Conservation (phyloP, 2,329 filamentous ascomycete species). For the Arthrinium phaeospermum region DNA sequence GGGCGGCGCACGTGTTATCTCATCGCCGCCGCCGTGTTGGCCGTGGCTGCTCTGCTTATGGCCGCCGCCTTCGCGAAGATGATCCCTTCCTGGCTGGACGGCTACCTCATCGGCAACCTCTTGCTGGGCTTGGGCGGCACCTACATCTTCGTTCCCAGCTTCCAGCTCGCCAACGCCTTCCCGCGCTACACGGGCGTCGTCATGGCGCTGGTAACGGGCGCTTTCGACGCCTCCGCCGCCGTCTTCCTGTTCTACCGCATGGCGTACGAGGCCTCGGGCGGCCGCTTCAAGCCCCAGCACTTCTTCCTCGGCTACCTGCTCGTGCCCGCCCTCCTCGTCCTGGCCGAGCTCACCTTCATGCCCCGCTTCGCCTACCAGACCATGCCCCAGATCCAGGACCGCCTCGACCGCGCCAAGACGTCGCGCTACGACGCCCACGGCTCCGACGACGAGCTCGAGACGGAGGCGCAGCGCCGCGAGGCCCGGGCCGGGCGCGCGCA, state of each 20-base stretch:
- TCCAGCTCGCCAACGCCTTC: constrained; percentile 70
- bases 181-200: constrained; percentile 64
- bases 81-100: constrained; percentile 54
- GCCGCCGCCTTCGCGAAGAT: constrained; percentile 60
- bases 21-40: constrained; percentile 64
- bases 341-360: constrained; percentile 48
- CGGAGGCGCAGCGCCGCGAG: constrained; percentile 52
- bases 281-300: constrained; percentile 39
- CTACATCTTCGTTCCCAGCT: constrained; percentile 68
- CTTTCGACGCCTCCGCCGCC: constrained; percentile 68
- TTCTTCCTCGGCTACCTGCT: constrained; percentile 49
- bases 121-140: constrained; percentile 66
- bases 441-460: constrained; percentile 49
- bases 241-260: constrained; percentile 65
- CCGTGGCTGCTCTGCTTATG: constrained; percentile 63
- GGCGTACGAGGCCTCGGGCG: constrained; percentile 53
- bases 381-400: constrained; percentile 44
- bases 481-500: constrained; percentile 50
- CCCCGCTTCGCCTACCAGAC: constrained; percentile 46
- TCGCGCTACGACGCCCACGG: constrained; percentile 51
- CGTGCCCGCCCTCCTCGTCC: constrained; percentile 43
- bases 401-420: constrained; percentile 46
- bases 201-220: constrained; percentile 65
- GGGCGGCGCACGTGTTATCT: constrained; percentile 69
- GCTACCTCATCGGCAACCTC: constrained; percentile 62